phyloP scores from a whole-genome alignment of 2,329 filamentous ascomycete genomes.

The Trichoderma aggressivum region DNA sequence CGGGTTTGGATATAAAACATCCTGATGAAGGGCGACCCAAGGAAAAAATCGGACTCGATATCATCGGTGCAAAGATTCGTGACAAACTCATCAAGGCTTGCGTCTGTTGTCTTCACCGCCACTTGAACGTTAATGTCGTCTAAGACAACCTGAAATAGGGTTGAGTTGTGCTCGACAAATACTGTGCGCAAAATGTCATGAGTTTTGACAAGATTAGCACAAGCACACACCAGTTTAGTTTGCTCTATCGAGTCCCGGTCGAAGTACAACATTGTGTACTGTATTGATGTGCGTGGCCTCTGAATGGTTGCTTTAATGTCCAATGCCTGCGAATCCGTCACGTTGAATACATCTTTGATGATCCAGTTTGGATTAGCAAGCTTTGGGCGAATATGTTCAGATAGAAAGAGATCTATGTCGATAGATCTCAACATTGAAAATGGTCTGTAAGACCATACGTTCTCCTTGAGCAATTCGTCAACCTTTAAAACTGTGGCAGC shows the following conservation, averaged over 20 bases:
- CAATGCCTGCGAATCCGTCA: slow-evolving; percentile 24
- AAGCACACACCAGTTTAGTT: slow-evolving; percentile 23
- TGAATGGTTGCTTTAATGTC: slow-evolving; percentile 26
- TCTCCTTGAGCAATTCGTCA: slow-evolving; percentile 10
- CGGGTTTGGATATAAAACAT: neutral
- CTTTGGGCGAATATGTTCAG: slow-evolving; percentile 19
- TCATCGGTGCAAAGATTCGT: neutral
- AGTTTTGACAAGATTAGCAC: slow-evolving; percentile 24
- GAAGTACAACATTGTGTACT: slow-evolving; percentile 31
- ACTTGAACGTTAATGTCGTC: slow-evolving; percentile 22
- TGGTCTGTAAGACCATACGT: slow-evolving; percentile 19
- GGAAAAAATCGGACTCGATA: neutral
- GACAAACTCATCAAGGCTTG: neutral
- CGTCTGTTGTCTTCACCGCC: neutral
- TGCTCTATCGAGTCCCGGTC: slow-evolving; percentile 23
- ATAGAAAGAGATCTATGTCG: slow-evolving; percentile 23
- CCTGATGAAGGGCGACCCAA: neutral
- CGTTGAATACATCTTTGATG: slow-evolving; percentile 25
- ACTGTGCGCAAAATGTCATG: slow-evolving; percentile 28
- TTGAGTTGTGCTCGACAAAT: slow-evolving; percentile 22
- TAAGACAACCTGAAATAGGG: slow-evolving; percentile 25
- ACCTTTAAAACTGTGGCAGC: slow-evolving; percentile 24
- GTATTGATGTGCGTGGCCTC: slow-evolving; percentile 25
- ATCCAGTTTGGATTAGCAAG: slow-evolving; percentile 24
- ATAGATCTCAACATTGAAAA: slow-evolving; percentile 24